A percentile compares a stretch with the other conserved stretches of the same genome.
Evolutionary conservation across 2,329 filamentous ascomycete genomes (phyloP).

Genomic region (Fusarium temperatum): DNA sequence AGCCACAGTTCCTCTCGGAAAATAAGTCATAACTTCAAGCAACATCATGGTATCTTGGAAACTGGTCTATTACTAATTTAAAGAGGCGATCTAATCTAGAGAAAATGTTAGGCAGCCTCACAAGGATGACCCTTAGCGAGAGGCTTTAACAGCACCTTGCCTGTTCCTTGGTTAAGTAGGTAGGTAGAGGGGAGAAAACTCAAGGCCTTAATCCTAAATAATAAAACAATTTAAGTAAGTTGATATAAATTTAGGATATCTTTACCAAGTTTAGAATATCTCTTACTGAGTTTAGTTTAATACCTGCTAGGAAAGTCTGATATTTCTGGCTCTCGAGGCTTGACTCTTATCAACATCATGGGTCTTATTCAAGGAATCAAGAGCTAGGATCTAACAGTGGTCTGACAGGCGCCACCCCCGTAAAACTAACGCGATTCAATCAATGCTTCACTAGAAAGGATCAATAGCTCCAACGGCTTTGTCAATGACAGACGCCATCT

Average conservation of each 20-base stretch:
- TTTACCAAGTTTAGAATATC: no score
- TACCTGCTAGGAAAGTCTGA: background rate
- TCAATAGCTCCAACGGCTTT: slow-evolving; percentile 12
- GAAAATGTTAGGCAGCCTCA: background rate
- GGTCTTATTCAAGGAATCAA: background rate
- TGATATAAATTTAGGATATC: background rate
- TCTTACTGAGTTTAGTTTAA: background rate
- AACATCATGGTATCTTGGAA: background rate
- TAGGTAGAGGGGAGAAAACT: background rate
- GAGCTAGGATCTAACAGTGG: background rate
- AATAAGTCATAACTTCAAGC: no score
- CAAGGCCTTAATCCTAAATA: background rate
- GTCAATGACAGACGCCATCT: background rate
- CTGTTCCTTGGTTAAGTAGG: background rate
- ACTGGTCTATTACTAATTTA: background rate
- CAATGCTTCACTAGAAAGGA: slow-evolving; percentile 6
- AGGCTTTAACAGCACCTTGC: background rate
- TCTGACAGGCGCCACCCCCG: slow-evolving; percentile 1
- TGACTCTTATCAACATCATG: background rate
- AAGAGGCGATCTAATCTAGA: background rate
- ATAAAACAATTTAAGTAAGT: background rate
- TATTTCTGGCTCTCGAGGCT: background rate
- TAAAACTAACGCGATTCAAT: slow-evolving; percentile 5
- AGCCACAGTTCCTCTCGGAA: background rate
- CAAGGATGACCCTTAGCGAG: background rate